Evolutionary conservation across 805 yeast species (phyloP).

Genomic region (Ogataea nakhonphanomensis): DNA sequence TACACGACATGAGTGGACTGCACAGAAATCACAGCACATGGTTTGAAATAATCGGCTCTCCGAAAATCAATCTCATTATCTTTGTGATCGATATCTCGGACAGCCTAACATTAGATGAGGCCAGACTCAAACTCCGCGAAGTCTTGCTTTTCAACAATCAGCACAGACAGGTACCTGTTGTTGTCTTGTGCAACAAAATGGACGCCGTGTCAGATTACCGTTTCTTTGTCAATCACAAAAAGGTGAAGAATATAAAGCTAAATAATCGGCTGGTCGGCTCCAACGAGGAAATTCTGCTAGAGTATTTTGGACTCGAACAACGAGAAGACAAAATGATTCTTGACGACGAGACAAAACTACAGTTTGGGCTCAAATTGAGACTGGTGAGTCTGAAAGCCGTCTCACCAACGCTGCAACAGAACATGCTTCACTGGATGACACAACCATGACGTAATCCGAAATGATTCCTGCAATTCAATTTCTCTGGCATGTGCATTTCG

Average conservation of each 20-base stretch:
- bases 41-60: slow-evolving; percentile 14
- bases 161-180: slow-evolving; percentile 20
- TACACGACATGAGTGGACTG: slow-evolving; percentile 34
- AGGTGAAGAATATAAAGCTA: slow-evolving; percentile 9
- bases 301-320: slow-evolving; percentile 20
- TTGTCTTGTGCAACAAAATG: slow-evolving; percentile 31
- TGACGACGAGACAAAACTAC: slow-evolving; percentile 11
- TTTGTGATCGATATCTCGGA: slow-evolving; percentile 32
- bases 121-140: slow-evolving; percentile 22
- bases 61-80: slow-evolving; percentile 20
- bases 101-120: slow-evolving; percentile 22
- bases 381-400: slow-evolving; percentile 20
- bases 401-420: slow-evolving; percentile 1
- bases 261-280: slow-evolving; percentile 8
- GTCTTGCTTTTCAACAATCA: slow-evolving; percentile 20
- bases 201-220: slow-evolving; percentile 25
- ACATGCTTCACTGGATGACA: slow-evolving; percentile 23
- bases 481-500: slow-evolving; percentile 1
- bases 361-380: slow-evolving; percentile 24
- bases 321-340: slow-evolving; percentile 2
- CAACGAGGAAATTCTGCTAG: slow-evolving; percentile 14
- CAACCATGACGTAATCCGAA: slow-evolving; percentile 6
- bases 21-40: slow-evolving; percentile 24
- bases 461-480: not conserved
- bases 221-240: slow-evolving; percentile 4